Evolutionary conservation across 2,329 filamentous ascomycete species (phyloP).

Genomic region (Ceratocystis cubensis): DNA sequence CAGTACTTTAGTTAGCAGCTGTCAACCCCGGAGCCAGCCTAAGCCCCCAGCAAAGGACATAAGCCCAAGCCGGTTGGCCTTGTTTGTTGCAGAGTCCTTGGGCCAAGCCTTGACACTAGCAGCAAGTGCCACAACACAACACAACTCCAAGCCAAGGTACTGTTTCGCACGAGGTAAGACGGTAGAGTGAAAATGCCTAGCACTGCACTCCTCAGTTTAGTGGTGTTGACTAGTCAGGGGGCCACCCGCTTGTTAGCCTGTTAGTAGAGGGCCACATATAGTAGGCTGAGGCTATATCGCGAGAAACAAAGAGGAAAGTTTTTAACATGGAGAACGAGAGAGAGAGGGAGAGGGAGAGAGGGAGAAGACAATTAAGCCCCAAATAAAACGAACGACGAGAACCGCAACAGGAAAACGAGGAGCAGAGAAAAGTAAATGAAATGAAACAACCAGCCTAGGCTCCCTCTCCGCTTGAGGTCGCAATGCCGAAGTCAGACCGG

Average conservation of each 20-base stretch:
- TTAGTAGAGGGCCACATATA: slow-evolving; percentile 2
- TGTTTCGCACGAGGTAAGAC: neutral
- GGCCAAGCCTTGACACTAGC: slow-evolving; percentile 1
- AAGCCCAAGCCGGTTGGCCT: neutral
- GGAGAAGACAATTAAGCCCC: neutral
- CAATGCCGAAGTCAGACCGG: slow-evolving; percentile 11
- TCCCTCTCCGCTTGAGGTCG: slow-evolving; percentile 1
- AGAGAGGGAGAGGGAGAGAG: neutral
- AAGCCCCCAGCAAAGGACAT: neutral
- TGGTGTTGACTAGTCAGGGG: slow-evolving; percentile 10
- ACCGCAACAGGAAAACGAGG: neutral
- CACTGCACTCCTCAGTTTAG: neutral
- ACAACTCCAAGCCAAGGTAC: neutral
- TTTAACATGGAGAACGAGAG: too few relatives aligned
- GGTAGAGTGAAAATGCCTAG: neutral
- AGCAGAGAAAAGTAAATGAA: neutral
- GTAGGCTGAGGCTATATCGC: neutral
- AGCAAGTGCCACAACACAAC: neutral
- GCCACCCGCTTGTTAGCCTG: slow-evolving; percentile 7
- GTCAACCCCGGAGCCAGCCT: neutral
- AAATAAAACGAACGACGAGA: neutral
- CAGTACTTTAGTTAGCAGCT: slow-evolving; percentile 9
- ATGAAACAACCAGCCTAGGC: neutral
- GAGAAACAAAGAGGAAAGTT: neutral
- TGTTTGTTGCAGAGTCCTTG: neutral